Percentiles rank a stretch among this genome's conserved stretches.
phyloP scores from a whole-genome alignment of 192 early-diverging fungal species.

The Coemansia sp. region DNA sequence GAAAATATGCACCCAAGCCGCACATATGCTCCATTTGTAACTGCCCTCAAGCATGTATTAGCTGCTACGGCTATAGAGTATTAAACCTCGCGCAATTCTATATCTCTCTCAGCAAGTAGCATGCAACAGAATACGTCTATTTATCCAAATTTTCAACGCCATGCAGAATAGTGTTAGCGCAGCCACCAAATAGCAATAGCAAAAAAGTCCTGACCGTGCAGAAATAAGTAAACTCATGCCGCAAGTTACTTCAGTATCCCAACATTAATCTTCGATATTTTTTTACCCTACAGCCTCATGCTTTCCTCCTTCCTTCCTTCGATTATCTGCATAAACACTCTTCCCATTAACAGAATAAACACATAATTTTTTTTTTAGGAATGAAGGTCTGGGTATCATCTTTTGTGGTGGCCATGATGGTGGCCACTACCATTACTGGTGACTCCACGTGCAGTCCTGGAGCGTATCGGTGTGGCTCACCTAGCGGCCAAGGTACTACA shows the following conservation, averaged over 20 bases:
- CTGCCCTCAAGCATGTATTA: conserved; percentile 11
- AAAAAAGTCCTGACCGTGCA: background rate
- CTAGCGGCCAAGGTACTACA: conserved; percentile 29
- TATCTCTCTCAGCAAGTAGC: background rate
- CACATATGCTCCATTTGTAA: background rate
- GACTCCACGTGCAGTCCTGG: conserved; percentile 30
- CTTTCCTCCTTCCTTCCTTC: background rate
- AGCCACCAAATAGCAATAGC: background rate
- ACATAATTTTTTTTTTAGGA: background rate
- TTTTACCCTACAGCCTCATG: background rate
- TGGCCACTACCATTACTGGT: background rate
- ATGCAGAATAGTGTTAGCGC: background rate
- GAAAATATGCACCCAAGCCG: background rate
- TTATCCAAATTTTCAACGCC: background rate
- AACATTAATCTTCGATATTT: background rate
- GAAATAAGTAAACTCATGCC: background rate
- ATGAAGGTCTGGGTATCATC: conserved; percentile 6
- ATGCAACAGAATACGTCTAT: conserved; percentile 5
- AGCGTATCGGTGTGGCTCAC: conserved; percentile 30
- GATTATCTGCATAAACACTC: background rate
- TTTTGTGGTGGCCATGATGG: background rate
- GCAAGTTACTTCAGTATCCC: background rate
- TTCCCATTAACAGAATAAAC: background rate
- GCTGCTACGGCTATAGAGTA: conserved; percentile 20
- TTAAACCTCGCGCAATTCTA: conserved; percentile 16